Base-by-base conservation (phyloP, 495 filamentous ascomycete species). In the Aspergillus mulundensis region DNA sequence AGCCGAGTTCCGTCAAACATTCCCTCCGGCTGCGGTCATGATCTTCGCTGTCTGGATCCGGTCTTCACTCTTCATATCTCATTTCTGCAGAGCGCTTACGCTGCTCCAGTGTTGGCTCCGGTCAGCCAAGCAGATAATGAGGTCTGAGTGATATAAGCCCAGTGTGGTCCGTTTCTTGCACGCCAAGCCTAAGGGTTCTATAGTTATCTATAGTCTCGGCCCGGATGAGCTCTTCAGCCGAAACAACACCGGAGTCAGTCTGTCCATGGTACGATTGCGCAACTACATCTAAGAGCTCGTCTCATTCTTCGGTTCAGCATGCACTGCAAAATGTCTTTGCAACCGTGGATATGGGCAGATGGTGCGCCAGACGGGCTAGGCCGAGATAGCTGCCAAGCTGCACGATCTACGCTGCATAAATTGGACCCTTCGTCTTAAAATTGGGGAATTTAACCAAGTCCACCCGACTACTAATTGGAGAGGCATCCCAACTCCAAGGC, bases 1-100 rank as follows among this genome's bases (percentile, higher is more conserved):
- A 20, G 47, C 47, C 47, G 47, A 50, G 18, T 38, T 39, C 47
- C 47, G 47, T 25, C 47, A 50, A 32, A 19, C 44, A 46, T 28
- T 46, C 21, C 18, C 41, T 46, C 24, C 43, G 21, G 14, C 21
- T 25, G 21, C 23, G 11, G 14, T 12, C 20, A 25, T 28, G 43
- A 46, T 46, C 20, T 5, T 14, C 43, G n/a, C n/a, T 40, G n/a
- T 16, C 38, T 8, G 12, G n/a, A 40, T 40, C 15, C 38, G 16
- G 38, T 40, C 38, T 2, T 3, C 5, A 8, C 18, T 40, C 38
- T 2, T 3, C 5, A 8, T 40, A 18, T 16, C n/a, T 16, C 38
- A n/a, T 3, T 40, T n/a, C 20, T 46, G 8, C 6, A 25, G 10
- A 46, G 14, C n/a, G 23, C 43, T 25, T 25, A 46, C 28, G 21